Conservation (phyloP, 2,329 filamentous ascomycete species). For the Cryphonectria japonica region DNA sequence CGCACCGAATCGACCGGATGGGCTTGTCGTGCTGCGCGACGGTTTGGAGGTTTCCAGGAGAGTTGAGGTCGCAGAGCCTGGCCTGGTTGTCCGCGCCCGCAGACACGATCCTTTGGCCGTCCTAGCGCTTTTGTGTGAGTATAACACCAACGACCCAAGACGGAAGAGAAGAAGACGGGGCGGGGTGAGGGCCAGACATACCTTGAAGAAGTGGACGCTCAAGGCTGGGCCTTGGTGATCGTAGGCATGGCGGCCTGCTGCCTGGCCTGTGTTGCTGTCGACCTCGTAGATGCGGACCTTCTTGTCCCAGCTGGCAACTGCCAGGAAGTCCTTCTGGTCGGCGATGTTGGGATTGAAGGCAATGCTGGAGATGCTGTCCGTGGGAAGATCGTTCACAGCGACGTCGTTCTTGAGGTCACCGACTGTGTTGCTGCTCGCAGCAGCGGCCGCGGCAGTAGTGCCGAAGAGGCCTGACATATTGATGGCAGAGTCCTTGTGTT, state of each 20-base stretch:
- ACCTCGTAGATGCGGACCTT: slow-evolving; percentile 98
- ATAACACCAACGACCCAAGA: background rate
- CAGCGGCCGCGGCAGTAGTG: slow-evolving; percentile 52
- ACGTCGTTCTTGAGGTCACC: slow-evolving; percentile 93
- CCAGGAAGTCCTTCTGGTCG: slow-evolving; percentile 74
- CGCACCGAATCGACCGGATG: slow-evolving; percentile 78
- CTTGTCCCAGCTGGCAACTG: slow-evolving; percentile 95
- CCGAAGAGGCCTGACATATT: slow-evolving; percentile 70
- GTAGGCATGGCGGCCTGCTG: slow-evolving; percentile 82
- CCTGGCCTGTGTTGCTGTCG: slow-evolving; percentile 68
- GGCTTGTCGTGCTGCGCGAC: slow-evolving; percentile 85
- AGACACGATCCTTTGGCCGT: slow-evolving; percentile 86
- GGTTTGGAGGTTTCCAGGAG: slow-evolving; percentile 63
- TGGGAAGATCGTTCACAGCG: slow-evolving; percentile 74
- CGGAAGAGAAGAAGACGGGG: background rate
- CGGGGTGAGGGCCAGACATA: slow-evolving; percentile 47
- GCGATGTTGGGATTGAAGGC: slow-evolving; percentile 62
- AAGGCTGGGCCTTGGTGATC: slow-evolving; percentile 86
- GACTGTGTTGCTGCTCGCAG: slow-evolving; percentile 67
- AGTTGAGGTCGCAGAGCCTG: slow-evolving; percentile 81
- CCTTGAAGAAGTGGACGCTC: slow-evolving; percentile 85
- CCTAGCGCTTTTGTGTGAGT: slow-evolving; percentile 55
- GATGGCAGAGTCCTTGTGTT: slow-evolving; percentile 13
- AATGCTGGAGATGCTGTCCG: slow-evolving; percentile 88
- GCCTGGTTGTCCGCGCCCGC: slow-evolving; percentile 90